Conservation (phyloP, 345 rosid genomes). For the Conringia planisiliqua region DNA sequence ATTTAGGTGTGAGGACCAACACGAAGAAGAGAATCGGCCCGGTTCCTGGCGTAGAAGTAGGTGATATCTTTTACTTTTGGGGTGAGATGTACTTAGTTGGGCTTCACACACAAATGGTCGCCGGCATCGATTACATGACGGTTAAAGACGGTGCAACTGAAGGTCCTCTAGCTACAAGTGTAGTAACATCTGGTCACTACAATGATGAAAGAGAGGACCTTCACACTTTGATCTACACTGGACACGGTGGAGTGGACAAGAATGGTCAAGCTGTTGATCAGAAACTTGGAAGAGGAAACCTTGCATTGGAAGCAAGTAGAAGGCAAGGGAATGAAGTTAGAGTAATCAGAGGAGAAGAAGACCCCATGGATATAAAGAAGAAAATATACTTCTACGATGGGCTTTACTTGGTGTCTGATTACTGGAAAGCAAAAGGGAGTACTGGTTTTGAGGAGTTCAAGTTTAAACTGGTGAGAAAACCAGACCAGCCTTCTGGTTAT, state of each 20-base stretch:
- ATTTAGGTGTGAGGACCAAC: conserved; percentile 47
- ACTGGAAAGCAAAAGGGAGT: conserved; percentile 43
- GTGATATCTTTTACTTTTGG: conserved; percentile 61
- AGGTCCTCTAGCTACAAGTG: conserved; percentile 30
- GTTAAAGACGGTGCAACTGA: neutral
- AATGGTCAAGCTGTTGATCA: conserved; percentile 40
- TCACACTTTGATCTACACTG: conserved; percentile 53
- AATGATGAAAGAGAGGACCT: conserved; percentile 45
- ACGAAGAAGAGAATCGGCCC: conserved; percentile 47
- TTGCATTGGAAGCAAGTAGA: conserved; percentile 50
- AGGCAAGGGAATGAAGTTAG: conserved; percentile 49
- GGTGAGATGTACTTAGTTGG: conserved; percentile 60
- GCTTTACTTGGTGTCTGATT: conserved; percentile 43
- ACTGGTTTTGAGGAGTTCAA: conserved; percentile 48
- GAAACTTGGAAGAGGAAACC: conserved; percentile 59
- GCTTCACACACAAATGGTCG: conserved; percentile 46
- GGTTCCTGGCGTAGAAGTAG: conserved; percentile 58
- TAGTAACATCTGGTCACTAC: conserved; percentile 59
- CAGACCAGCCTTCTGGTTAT: conserved; percentile 50
- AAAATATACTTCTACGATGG: conserved; percentile 62
- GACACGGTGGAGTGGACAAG: conserved; percentile 49
- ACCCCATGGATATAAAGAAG: conserved; percentile 1
- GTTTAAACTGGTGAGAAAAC: conserved; percentile 47
- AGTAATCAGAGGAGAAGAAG: conserved; percentile 57
- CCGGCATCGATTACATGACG: conserved; percentile 51